Evolutionary conservation across 345 rosid species (phyloP).

Genomic region (Ceriops decandra): DNA sequence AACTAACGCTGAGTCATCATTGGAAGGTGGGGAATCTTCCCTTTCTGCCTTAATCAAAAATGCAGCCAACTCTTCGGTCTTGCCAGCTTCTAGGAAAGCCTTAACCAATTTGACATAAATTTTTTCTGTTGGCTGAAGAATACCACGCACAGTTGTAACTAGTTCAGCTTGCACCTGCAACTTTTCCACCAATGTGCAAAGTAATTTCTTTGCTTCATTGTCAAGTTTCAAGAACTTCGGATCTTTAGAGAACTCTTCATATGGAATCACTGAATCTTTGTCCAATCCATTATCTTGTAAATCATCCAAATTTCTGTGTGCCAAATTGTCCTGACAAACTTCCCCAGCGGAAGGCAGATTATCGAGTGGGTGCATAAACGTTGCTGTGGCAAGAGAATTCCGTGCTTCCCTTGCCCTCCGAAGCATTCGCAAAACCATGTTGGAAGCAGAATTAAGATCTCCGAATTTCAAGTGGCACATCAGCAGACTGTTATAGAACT

Average conservation of each 20-base stretch:
- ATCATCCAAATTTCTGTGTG: slow-evolving; percentile 19
- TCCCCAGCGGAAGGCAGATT: slow-evolving; percentile 21
- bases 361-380: slow-evolving; percentile 25
- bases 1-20: slow-evolving; percentile 60
- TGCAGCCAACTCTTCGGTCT: slow-evolving; percentile 62
- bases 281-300: slow-evolving; percentile 11
- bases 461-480: slow-evolving; percentile 78
- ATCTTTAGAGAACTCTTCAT: slow-evolving; percentile 57
- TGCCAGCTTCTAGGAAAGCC: slow-evolving; percentile 75
- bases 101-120: slow-evolving; percentile 64
- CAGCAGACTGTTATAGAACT: slow-evolving; percentile 72
- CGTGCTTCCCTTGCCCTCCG: slow-evolving; percentile 67
- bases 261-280: slow-evolving; percentile 30
- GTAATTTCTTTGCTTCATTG: slow-evolving; percentile 57
- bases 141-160: slow-evolving; percentile 64
- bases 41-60: slow-evolving; percentile 73
- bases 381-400: slow-evolving; percentile 69
- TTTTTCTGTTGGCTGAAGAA: slow-evolving; percentile 76
- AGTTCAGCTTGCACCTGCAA: slow-evolving; percentile 55
- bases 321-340: slow-evolving; percentile 23
- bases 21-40: slow-evolving; percentile 62
- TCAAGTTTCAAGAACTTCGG: slow-evolving; percentile 50
- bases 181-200: slow-evolving; percentile 46
- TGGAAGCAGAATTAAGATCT: slow-evolving; percentile 74
- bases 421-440: slow-evolving; percentile 88